These are phyloP conservation scores for Aspergillus tamarii DNA, from an alignment of 2,329 filamentous ascomycete genomes.

Conservation along the genomic window DNA sequence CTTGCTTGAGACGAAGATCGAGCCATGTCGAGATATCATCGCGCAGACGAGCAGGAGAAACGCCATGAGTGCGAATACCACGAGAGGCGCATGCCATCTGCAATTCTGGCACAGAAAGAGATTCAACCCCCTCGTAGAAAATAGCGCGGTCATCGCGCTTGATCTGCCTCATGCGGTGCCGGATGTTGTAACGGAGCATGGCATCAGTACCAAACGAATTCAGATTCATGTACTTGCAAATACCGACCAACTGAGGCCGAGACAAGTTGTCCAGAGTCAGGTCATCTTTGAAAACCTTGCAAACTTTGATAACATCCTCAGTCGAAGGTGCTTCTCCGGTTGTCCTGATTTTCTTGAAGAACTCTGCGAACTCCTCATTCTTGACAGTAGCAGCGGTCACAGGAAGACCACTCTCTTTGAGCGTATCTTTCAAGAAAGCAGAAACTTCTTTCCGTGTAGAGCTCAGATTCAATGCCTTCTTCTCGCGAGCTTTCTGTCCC, in stretches of 20 bases:
- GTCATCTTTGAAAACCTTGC: conserved; percentile 98
- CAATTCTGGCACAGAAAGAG: conserved; percentile 87
- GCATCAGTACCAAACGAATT: conserved; percentile 96
- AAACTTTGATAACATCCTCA: conserved; percentile 95
- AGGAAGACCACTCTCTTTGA: conserved; percentile 91
- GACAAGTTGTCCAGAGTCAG: conserved; percentile 96
- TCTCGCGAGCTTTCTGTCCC: conserved; percentile 84
- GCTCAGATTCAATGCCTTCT: conserved; percentile 79
- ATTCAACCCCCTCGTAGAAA: conserved; percentile 89
- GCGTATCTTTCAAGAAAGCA: conserved; percentile 80
- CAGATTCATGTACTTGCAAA: conserved; percentile 98
- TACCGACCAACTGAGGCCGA: conserved; percentile 90
- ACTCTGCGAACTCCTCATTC: conserved; percentile 91
- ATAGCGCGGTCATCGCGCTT: conserved; percentile 97
- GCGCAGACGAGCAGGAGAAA: conserved; percentile 83
- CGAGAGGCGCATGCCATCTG: conserved; percentile 90
- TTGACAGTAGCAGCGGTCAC: conserved; percentile 81
- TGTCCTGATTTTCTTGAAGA: conserved; percentile 93
- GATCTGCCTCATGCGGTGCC: conserved; percentile 98
- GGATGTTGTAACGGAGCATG: conserved; percentile 95
- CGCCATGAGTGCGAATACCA: conserved; percentile 87
- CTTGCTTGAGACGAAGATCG: conserved; percentile 87
- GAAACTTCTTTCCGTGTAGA: conserved; percentile 93
- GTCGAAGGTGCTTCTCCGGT: conserved; percentile 88
- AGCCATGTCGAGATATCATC: conserved; percentile 94